Evolutionary conservation across 2,329 filamentous ascomycete species (phyloP).

Genomic region (Microthyrium microscopicum): DNA sequence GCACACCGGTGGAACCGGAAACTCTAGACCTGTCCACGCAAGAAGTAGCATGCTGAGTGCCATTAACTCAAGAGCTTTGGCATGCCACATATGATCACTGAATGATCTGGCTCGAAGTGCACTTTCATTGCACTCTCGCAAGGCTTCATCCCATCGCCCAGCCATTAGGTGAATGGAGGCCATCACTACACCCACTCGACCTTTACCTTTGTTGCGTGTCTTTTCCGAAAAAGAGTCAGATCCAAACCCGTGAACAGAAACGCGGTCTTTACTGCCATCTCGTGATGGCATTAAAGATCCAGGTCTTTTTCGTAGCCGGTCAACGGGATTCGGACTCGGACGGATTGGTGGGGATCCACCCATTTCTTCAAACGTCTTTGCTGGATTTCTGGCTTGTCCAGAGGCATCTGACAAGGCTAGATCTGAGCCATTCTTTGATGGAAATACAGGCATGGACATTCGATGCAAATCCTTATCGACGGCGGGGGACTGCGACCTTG

Average conservation of each 20-base stretch:
- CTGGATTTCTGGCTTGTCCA: conserved; percentile 16
- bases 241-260: conserved; percentile 48
- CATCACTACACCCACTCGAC: conserved; percentile 61
- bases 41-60: conserved; percentile 68
- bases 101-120: conserved; percentile 59
- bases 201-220: conserved; percentile 64
- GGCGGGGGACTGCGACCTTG: conserved; percentile 17
- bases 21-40: conserved; percentile 70
- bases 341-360: conserved; percentile 17
- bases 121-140: conserved; percentile 69
- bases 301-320: conserved; percentile 22
- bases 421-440: conserved; percentile 19
- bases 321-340: too few species aligned
- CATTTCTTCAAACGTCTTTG: conserved; percentile 34
- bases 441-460: conserved; percentile 63
- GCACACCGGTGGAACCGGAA: conserved; percentile 43
- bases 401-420: conserved; percentile 13
- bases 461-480: conserved; percentile 45
- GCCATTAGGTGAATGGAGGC: conserved; percentile 78
- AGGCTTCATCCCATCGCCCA: conserved; percentile 75
- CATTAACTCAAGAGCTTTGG: conserved; percentile 81
- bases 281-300: conserved; percentile 29
- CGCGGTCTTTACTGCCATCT: conserved; percentile 43
- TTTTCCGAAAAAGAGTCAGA: conserved; percentile 52
- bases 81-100: conserved; percentile 94